Evolutionary conservation across 176 grass and related monocot genomes (phyloP), one percentile per base, ranked within the genome.

Genomic region (Lolium rigidum): DNA sequence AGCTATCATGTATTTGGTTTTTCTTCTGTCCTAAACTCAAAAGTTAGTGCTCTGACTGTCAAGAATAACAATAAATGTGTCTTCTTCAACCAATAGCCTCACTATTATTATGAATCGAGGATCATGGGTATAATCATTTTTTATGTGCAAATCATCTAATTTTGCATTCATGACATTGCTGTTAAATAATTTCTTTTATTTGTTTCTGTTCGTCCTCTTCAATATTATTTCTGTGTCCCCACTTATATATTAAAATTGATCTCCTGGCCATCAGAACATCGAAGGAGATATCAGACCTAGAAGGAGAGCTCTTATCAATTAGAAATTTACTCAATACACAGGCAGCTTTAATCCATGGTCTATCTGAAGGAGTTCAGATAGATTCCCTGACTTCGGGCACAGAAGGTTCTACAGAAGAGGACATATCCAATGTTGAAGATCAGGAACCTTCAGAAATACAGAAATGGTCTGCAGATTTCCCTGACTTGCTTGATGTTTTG

Each of bases 251-350:
- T 63, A 16, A 15, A 62, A 82, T 24, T 56, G 37, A 80, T 84
- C 43, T 75, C 60, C 55, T 79, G 75, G 37, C 82, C 61, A 80
- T 73, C 82, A 98, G 95, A 90, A 98, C 95, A 81, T 98, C 95
- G 10, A 95, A 92, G 88, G 95, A 98, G 80, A 98, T 98, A 88
- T 98, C 95, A 20, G 95, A 98, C 76, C 91, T 98, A 24, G 95
- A 98, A 91, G 91, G 95, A 28, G 95, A 98, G 80, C 93, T 98
- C 47, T 78, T 98, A 43, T 95, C 95, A 13, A 98, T 98, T 46
- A 91, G 91, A 79, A 98, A 98, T 88, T 81, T 98, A 20, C 89
- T 98, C 28, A 93, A 92, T 64, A 80, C 91, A 24, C 93, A 98
- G 76, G 91, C 93, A 81, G 89, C 89, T 82, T 78, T 98, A 82